A percentile compares a stretch with the other conserved stretches of the same genome.
phyloP scores from a whole-genome alignment of 257 asterid species.

The Catharanthus roseus region DNA sequence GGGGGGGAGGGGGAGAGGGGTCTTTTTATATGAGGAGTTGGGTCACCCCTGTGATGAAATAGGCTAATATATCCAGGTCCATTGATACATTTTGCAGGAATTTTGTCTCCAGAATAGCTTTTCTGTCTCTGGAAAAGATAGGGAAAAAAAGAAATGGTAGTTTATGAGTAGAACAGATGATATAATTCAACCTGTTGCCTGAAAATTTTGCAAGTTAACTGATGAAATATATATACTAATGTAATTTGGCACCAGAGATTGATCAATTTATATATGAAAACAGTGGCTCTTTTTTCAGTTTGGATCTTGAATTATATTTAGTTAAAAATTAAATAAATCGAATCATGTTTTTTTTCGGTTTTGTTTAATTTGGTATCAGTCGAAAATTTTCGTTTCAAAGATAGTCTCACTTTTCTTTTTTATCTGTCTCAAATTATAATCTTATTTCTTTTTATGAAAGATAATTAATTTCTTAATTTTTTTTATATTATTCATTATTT shows the following conservation, averaged over 20 bases:
- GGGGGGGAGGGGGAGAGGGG: not conserved
- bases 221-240: constrained; percentile 1
- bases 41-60: not conserved
- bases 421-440: no score
- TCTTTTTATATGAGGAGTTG: constrained; percentile 1
- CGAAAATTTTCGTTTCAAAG: no score
- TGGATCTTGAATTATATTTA: no score
- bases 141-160: constrained; percentile 18
- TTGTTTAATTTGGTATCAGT: no score
- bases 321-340: no score
- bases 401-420: no score
- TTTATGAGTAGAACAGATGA: constrained; percentile 11
- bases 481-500: no score
- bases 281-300: no score
- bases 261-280: not conserved
- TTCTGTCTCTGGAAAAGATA: constrained; percentile 1
- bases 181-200: constrained; percentile 15
- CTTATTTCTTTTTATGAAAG: no score
- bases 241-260: not conserved
- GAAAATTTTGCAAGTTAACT: constrained; percentile 14
- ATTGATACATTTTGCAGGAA: not conserved
- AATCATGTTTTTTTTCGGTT: no score
- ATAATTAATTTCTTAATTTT: no score
- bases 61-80: not conserved
- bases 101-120: not conserved